These are phyloP conservation scores for Elaphomyces granulatus DNA, from an alignment of 495 filamentous ascomycete genomes.

Conservation along the genomic window DNA sequence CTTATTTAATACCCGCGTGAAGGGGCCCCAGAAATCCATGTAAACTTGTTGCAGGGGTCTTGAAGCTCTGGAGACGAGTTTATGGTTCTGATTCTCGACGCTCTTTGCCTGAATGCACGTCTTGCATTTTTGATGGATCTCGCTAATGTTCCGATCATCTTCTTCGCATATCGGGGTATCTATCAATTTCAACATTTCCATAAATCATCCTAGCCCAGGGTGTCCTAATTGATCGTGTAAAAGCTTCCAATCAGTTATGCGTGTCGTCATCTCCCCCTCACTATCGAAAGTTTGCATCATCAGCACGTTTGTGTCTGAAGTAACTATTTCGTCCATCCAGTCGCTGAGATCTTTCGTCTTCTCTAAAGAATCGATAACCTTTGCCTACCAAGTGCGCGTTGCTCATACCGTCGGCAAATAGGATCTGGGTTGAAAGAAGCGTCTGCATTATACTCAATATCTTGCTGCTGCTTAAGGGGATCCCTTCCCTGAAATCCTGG, in stretches of 20 bases:
- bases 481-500: neutral
- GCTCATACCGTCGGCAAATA: neutral
- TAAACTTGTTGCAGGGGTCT: neutral
- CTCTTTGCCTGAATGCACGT: neutral
- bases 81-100: neutral
- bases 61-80: neutral
- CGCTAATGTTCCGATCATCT: neutral
- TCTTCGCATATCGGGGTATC: neutral
- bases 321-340: neutral
- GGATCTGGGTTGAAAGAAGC: neutral
- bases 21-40: slow-evolving; percentile 3
- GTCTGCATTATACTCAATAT: neutral
- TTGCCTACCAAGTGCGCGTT: neutral
- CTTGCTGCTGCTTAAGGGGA: neutral
- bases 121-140: neutral
- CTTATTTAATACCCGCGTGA: neutral
- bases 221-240: neutral
- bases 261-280: neutral
- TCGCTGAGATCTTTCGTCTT: neutral
- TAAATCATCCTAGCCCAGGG: neutral
- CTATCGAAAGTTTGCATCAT: neutral
- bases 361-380: neutral
- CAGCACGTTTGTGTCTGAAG: neutral
- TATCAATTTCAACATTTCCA: neutral
- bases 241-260: neutral